Base-by-base conservation (phyloP, 2,329 filamentous ascomycete genomes). In the Aplosporella prunicola region DNA sequence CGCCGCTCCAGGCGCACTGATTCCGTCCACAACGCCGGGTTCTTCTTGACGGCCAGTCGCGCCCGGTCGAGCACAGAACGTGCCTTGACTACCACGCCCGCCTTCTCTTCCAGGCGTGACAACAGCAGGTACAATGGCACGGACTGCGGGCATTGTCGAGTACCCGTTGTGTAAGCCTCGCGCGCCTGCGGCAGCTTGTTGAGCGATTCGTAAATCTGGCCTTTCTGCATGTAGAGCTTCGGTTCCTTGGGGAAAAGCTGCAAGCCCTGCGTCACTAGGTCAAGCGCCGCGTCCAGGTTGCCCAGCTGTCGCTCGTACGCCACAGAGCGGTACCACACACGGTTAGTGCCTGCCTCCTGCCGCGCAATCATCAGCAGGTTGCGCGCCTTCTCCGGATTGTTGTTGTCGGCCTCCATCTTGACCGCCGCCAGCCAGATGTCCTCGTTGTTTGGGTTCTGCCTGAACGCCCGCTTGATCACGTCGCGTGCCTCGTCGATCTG, bases 141-240 rank as follows among this genome's bases (percentile, higher is more conserved):
- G 1, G 86, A 89, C 45, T 79, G 78, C 3, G 88, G 78, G 39
- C 86, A 89, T 0, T 85, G 84, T 52, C 91, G 82, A 26, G 89
- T 93, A 23, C 91, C 91, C 4, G 84, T 81, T 42, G 76, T 77
- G 61, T 91, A 96, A 0, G 89, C 87, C 57, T 96, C 87, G 31
- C 91, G 78, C 3, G 91, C 91, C 60, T 91, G 83, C 0, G 82
- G 79, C 10, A 82, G 65, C 63, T 86, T 87, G 49, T 75, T 79
- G 31, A 87, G 72, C 28, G 79, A 74, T 54, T 95, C 83, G 68
- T 98, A 98, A 45, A 96, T 91, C 56, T 98, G 91, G 0, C 93
- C 91, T 63, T 98, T 98, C 68, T 94, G 84, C 83, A 96, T 95
- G 81, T 89, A 95, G 16, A 98, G 71, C 62, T 96, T 96, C 35